Evolutionary conservation across 2,329 filamentous ascomycete species (phyloP).

Genomic region (Chlorencoelia australis): DNA sequence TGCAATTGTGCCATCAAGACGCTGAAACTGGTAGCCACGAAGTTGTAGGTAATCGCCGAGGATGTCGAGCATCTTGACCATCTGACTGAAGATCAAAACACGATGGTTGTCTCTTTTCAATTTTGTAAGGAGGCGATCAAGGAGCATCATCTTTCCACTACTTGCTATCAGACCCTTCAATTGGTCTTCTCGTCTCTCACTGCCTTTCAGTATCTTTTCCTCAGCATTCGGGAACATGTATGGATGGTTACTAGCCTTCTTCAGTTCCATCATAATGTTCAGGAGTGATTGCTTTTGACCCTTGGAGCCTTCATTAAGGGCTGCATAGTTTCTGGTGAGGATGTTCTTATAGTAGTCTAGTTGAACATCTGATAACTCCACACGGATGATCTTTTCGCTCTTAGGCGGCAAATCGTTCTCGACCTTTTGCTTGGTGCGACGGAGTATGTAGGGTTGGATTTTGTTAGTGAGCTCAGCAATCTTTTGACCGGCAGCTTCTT

Average conservation of each 20-base stretch:
- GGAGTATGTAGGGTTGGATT: slow-evolving; percentile 89
- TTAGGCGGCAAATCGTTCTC: slow-evolving; percentile 94
- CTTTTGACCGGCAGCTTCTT: slow-evolving; percentile 75
- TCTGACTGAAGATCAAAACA: slow-evolving; percentile 97
- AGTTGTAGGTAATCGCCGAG: slow-evolving; percentile 87
- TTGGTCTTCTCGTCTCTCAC: slow-evolving; percentile 74
- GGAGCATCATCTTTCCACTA: slow-evolving; percentile 98
- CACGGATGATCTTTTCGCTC: slow-evolving; percentile 97
- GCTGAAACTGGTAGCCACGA: slow-evolving; percentile 89
- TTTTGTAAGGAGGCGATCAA: slow-evolving; percentile 91
- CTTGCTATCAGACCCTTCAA: slow-evolving; percentile 90
- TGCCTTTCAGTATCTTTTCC: slow-evolving; percentile 74
- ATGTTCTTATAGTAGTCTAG: slow-evolving; percentile 99
- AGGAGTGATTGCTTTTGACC: slow-evolving; percentile 91
- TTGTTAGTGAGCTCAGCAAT: slow-evolving; percentile 74
- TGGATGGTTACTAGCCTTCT: slow-evolving; percentile 97
- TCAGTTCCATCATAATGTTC: slow-evolving; percentile 99
- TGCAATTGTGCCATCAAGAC: slow-evolving; percentile 89
- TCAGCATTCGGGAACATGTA: slow-evolving; percentile 97
- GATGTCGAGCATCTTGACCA: slow-evolving; percentile 98
- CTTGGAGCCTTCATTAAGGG: slow-evolving; percentile 78
- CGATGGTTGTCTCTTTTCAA: slow-evolving; percentile 88
- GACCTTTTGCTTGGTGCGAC: slow-evolving; percentile 93
- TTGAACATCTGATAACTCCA: slow-evolving; percentile 92
- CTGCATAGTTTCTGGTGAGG: slow-evolving; percentile 89